Evolutionary conservation across 257 asterid genomes (phyloP), one percentile per base, ranked within the genome.

Genomic region (Nicotiana tomentosiformis): DNA sequence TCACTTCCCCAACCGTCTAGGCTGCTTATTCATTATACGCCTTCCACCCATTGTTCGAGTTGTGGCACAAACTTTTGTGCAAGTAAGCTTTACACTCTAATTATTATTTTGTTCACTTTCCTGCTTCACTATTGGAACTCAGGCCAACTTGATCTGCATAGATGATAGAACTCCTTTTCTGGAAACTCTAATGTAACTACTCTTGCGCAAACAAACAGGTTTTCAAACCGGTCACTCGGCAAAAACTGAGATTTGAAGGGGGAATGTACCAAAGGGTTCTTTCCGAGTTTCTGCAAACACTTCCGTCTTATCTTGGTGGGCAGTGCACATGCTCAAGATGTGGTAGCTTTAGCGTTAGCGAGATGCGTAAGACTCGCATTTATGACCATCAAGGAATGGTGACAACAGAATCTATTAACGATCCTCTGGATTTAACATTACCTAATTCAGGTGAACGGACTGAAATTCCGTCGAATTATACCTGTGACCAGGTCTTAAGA

Each of bases 11-110:
- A 92, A 91, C 85, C 91, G 92, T 84, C 90, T 96, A 57, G 98
- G 98, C 69, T 87, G 97, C 84, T 83, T 96, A 67, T 89, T 93
- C 60, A 82, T 96, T 62, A 88, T 96, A 82, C 92, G 93, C 66
- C 97, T 94, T 83, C 98, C 97, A 85, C 87, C 97, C n/a, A 93
- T 94, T 84, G 96, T 93, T 74, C 97, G 98, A 58, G 97, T 94
- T 58, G 87, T 94, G 62, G 90, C 97, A 57, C 97, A 90, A 77
- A 94, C 98, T 74, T 93, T 94, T 82, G 88, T 93, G 83, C 95
- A 90, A 87, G 99, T 94, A 90, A 86, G 93, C 82, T 65, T 62
- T 29, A 18, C 29, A 26, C 64, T 26, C 64, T 66, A 35, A 17
- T 11, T 85, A 80, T 51, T 32, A 10, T 57, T 77, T 55, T 62